Evolutionary conservation across 768 basidiomycete species (phyloP), one percentile per base, ranked within the genome.

Genomic region (Galerina sulciceps): DNA sequence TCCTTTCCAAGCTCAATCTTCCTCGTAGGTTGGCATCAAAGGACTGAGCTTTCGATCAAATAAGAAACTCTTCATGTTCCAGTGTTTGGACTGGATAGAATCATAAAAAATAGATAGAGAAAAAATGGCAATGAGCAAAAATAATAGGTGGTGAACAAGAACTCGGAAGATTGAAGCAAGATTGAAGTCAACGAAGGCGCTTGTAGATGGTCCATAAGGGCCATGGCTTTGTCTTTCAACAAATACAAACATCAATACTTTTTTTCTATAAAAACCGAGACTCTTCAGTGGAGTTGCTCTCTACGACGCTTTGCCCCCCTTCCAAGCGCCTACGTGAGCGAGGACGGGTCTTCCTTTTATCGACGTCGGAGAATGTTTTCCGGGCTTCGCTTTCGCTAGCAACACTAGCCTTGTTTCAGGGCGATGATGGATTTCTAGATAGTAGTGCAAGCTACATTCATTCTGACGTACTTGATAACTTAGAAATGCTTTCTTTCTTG

Each of bases 351-450:
- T 71, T 70, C 71, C 69, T 64, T 71, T 59, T 63, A 62, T 52
- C 8, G 53, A 55, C 70, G 81, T 85, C 84, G 78, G 55, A 87
- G 79, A 87, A 62, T 42, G 65, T 69, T 69, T 53, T 60, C 48
- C 47, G 67, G 66, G 85, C 85, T 85, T 85, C 86, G 73, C 85
- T 80, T 87, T 87, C 85, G 85, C 86, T 87, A 87, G 86, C 86
- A 85, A 82, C 85, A 76, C 84, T 86, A 87, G 82, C 75, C 76
- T 73, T 66, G 72, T 69, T 65, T 38, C 65, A 40, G 60, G 75
- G 79, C 81, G 49, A 85, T 86, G 85, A 87, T 84, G 84, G 83
- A 79, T 81, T 86, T 81, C 86, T 87, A 87, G 86, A 87, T 87
- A 87, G 86, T 87, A 77, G 84, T 80, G 84, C 73, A 80, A 86